Conservation (phyloP, 176 grass and related monocot species). For the Oryza nivara region DNA sequence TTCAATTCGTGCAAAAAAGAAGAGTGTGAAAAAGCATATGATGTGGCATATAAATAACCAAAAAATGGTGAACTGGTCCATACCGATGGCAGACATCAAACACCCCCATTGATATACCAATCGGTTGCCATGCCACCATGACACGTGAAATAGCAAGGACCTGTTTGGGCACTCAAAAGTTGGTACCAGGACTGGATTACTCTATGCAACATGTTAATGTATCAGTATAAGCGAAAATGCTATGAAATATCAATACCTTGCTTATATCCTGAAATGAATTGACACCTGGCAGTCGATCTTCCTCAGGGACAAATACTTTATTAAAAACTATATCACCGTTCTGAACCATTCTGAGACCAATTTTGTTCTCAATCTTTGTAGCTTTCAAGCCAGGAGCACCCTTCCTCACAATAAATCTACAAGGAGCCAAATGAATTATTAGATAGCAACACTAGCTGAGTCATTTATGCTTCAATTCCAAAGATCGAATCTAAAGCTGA, state of each 20-base stretch:
- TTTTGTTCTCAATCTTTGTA: conserved; percentile 86
- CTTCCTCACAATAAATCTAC: conserved; percentile 80
- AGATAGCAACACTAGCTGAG: not conserved
- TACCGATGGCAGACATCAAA: conserved; percentile 75
- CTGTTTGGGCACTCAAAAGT: conserved; percentile 41
- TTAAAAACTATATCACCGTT: conserved; percentile 76
- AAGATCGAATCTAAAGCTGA: conserved; percentile 15
- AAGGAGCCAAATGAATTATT: not conserved
- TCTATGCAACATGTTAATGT: not conserved
- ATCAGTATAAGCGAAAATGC: not conserved
- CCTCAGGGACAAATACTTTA: conserved; percentile 75
- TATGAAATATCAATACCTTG: conserved; percentile 50
- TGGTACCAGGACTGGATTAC: not conserved
- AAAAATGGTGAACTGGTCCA: not conserved
- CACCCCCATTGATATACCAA: conserved; percentile 74
- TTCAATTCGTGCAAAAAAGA: not conserved
- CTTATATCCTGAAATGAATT: conserved; percentile 78
- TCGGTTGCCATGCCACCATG: conserved; percentile 81
- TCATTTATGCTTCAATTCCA: conserved; percentile 16
- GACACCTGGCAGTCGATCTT: conserved; percentile 62
- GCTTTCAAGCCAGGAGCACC: conserved; percentile 59
- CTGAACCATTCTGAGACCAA: conserved; percentile 82
- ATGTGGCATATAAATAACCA: conserved; percentile 1
- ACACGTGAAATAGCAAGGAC: conserved; percentile 73
- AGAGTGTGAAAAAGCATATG: not conserved